A percentile compares a stretch with the other conserved stretches of the same genome.
Conservation (phyloP, 2,329 filamentous ascomycete species). For the Xylaria sp. region DNA sequence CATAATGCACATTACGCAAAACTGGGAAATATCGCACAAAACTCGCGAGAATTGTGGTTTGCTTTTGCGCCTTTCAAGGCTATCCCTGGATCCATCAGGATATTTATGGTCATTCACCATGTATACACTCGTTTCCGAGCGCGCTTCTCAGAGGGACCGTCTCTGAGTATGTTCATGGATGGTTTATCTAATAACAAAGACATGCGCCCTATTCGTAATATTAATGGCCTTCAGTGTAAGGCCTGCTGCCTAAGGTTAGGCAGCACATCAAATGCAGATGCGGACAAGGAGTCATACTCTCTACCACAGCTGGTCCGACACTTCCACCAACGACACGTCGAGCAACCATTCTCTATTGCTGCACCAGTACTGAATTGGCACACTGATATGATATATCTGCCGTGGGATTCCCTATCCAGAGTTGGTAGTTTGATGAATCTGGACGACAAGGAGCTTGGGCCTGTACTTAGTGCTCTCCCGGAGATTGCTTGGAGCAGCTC, state of each 20-base stretch:
- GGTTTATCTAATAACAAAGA: slow-evolving; percentile 61
- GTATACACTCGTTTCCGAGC: slow-evolving; percentile 62
- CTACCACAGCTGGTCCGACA: slow-evolving; percentile 65
- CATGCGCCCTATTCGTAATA: slow-evolving; percentile 60
- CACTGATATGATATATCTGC: slow-evolving; percentile 53
- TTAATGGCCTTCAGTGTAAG: slow-evolving; percentile 62
- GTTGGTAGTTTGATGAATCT: slow-evolving; percentile 39
- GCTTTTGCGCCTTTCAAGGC: slow-evolving; percentile 63
- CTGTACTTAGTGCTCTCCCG: slow-evolving; percentile 49
- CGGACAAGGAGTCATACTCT: slow-evolving; percentile 54
- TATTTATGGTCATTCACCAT: slow-evolving; percentile 69
- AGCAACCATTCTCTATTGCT: slow-evolving; percentile 35
- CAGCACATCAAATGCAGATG: slow-evolving; percentile 33
- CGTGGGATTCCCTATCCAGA: slow-evolving; percentile 41
- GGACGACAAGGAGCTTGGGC: slow-evolving; percentile 42
- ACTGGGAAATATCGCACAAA: slow-evolving; percentile 58
- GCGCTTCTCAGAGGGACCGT: slow-evolving; percentile 62
- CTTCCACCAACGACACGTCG: slow-evolving; percentile 54
- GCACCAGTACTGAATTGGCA: slow-evolving; percentile 49
- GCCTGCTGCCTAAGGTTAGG: slow-evolving; percentile 53
- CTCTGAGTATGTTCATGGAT: slow-evolving; percentile 64
- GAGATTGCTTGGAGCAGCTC: slow-evolving; percentile 29
- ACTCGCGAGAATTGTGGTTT: slow-evolving; percentile 68
- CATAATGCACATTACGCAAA: slow-evolving; percentile 53
- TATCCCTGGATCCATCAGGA: slow-evolving; percentile 65